Base-by-base conservation (phyloP, 2,329 filamentous ascomycete genomes). In the Penicillium sp. region DNA sequence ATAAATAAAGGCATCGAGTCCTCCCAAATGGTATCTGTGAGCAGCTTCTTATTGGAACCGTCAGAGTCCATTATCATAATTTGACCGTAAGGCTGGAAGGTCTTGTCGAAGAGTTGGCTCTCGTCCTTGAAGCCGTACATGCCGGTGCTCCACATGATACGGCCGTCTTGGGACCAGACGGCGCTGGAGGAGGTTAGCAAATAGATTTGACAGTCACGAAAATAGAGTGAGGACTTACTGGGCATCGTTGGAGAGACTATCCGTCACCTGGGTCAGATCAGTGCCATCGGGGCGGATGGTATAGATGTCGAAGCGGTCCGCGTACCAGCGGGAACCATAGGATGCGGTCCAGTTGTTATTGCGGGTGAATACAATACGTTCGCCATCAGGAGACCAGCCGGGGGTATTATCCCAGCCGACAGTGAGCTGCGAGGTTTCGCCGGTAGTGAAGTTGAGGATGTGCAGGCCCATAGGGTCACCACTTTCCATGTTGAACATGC, bases 31-130 rank as follows among this genome's bases (percentile, higher is more conserved):
- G 33, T 36, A 36, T 16, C 33, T 36, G 33, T 8, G 15, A 36
- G 15, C 31, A 34, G 31, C 16, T 43, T 45, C 53, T 67, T 69
- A 44, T 70, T 68, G 4, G 59, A 63, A 0, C 76, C 75, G 63
- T 77, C 73, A 6, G 64, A 63, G 51, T 77, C 63, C 74, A 77
- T 77, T n/a, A 72, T 52, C 45, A 75, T 65, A 42, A 78, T 73
- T 65, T 77, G 74, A 0, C 74, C 74, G 42, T 76, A 76, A 0
- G 73, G 75, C 61, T 78, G 72, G 58, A 77, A 78, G 1, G 74
- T 76, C 33, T 74, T 54, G 47, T 77, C 75, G 46, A 72, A 77
- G 1, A 71, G 57, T 0, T 70, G 65, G 10, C 67, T 65, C 64
- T 78, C 75, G 39, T 74, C 70, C 33, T 72, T 65, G 62, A 77